phyloP scores from a whole-genome alignment of 176 grass and related monocot genomes.

The Oryza punctata region DNA sequence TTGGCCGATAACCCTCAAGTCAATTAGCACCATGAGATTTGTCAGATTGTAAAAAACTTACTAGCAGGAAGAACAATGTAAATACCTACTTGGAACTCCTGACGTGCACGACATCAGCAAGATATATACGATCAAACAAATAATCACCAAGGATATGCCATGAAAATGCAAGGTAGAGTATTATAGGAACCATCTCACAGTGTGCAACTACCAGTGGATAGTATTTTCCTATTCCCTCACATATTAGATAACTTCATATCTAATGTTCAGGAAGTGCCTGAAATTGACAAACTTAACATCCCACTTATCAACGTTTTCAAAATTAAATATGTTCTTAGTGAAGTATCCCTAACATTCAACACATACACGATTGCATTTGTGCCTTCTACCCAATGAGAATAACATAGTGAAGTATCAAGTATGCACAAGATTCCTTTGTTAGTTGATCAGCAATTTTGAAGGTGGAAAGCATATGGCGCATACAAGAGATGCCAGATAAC shows the following conservation, averaged over 20 bases:
- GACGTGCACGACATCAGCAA: constrained; percentile 42
- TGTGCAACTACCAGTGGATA: constrained; percentile 20
- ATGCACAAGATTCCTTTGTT: constrained; percentile 3
- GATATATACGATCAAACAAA: constrained; percentile 44
- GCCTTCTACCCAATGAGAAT: neutral
- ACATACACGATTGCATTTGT: neutral
- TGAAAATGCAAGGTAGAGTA: constrained; percentile 20
- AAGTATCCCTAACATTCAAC: too few species aligned
- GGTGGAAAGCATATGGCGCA: neutral
- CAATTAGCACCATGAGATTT: constrained; percentile 84
- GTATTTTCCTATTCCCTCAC: constrained; percentile 23
- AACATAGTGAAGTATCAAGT: neutral
- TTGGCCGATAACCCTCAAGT: constrained; percentile 69
- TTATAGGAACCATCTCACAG: constrained; percentile 10
- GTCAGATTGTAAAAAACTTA: constrained; percentile 85
- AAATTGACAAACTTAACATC: neutral
- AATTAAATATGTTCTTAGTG: neutral
- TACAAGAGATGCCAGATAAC: neutral
- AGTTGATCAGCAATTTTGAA: neutral
- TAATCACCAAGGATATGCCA: constrained; percentile 31
- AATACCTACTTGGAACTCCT: constrained; percentile 80
- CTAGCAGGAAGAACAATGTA: constrained; percentile 65
- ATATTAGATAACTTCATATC: neutral
- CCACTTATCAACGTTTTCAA: neutral
- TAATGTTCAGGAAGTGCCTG: neutral